Evolutionary conservation across 805 yeast genomes (phyloP).

Genomic region (Saccharomycopsis capsularis): DNA sequence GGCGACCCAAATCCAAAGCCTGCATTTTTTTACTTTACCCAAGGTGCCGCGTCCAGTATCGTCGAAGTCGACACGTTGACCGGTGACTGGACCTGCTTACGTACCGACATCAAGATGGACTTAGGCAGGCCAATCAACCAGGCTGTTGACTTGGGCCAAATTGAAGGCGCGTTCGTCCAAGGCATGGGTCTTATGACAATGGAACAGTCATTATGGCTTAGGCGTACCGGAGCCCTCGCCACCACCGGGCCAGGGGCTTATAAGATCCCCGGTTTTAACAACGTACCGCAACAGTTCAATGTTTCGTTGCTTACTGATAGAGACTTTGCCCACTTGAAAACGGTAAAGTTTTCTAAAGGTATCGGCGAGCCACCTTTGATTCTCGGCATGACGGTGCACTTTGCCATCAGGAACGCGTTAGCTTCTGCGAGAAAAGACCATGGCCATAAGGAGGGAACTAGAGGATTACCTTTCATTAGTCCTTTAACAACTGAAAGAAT

Average conservation of each 20-base stretch:
- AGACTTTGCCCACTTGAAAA: constrained; percentile 37
- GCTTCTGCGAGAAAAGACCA: constrained; percentile 31
- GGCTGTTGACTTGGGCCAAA: constrained; percentile 45
- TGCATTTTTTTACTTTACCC: constrained; percentile 41
- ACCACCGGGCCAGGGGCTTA: constrained; percentile 45
- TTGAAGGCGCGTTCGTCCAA: constrained; percentile 44
- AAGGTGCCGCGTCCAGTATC: constrained; percentile 36
- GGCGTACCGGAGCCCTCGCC: constrained; percentile 34
- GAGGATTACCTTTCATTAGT: constrained; percentile 29
- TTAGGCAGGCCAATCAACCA: constrained; percentile 42
- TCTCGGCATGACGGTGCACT: constrained; percentile 36
- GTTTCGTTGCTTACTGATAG: constrained; percentile 36
- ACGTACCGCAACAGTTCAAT: constrained; percentile 39
- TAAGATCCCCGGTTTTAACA: constrained; percentile 45
- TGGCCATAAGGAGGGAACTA: constrained; percentile 25
- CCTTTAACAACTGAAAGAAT: constrained; percentile 42
- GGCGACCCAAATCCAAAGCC: constrained; percentile 37
- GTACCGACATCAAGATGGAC: constrained; percentile 42
- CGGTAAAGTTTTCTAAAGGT: constrained; percentile 40
- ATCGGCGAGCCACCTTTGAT: constrained; percentile 47
- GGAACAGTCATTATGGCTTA: constrained; percentile 41
- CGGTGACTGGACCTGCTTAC: constrained; percentile 40
- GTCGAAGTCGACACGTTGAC: constrained; percentile 43
- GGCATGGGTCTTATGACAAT: constrained; percentile 44
- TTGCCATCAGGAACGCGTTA: constrained; percentile 40